phyloP scores from a whole-genome alignment of 163 green algal species.

The Prototheca wickerhamii region DNA sequence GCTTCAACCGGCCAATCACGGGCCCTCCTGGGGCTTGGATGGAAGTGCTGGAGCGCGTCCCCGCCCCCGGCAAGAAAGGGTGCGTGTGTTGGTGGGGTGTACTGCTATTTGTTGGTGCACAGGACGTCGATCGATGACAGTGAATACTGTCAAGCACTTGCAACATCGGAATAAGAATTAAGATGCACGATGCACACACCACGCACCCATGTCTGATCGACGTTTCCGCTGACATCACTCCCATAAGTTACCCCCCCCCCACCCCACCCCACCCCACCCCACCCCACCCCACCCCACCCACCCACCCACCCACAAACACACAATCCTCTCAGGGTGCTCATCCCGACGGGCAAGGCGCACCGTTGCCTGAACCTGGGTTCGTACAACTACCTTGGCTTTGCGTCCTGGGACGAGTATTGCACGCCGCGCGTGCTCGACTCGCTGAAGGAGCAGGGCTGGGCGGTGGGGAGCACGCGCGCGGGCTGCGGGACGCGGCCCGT shows the following conservation, averaged over 20 bases:
- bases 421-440: slow-evolving; percentile 74
- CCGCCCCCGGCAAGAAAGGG: slow-evolving; percentile 36
- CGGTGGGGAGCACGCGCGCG: slow-evolving; percentile 48
- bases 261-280: too few relatives aligned
- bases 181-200: too few relatives aligned
- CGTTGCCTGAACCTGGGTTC: slow-evolving; percentile 91
- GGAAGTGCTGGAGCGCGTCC: slow-evolving; percentile 69
- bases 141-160: too few relatives aligned
- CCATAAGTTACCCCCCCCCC: not conserved
- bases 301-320: not conserved
- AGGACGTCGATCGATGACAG: too few relatives aligned
- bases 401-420: slow-evolving; percentile 85
- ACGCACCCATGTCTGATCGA: too few relatives aligned
- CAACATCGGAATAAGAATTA: too few relatives aligned
- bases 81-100: slow-evolving; percentile 7
- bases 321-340: slow-evolving; percentile 36
- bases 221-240: too few relatives aligned
- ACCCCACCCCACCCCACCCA: not conserved
- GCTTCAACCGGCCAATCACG: slow-evolving; percentile 74
- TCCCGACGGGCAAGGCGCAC: slow-evolving; percentile 39
- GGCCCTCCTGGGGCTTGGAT: slow-evolving; percentile 73
- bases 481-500: slow-evolving; percentile 59
- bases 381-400: slow-evolving; percentile 99
- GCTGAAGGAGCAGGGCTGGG: slow-evolving; percentile 52
- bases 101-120: too few relatives aligned